phyloP scores from a whole-genome alignment of 306 rosid species.

The Inga laurina region DNA sequence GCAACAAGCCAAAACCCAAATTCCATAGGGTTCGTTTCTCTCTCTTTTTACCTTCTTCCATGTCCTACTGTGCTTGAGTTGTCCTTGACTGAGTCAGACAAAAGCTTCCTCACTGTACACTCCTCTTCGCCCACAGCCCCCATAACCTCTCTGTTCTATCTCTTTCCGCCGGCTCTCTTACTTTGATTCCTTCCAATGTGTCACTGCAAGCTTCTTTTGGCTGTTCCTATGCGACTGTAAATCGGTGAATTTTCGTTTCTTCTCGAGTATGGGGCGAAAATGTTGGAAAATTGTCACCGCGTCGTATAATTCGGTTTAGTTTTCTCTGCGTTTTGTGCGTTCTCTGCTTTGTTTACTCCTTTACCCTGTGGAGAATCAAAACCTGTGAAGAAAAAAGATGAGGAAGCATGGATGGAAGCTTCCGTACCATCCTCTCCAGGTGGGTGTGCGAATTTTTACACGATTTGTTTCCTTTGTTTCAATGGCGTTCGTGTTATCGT shows the following conservation, averaged over 20 bases:
- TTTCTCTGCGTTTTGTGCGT: constrained; percentile 28
- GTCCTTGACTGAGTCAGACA: constrained; percentile 64
- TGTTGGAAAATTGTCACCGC: constrained; percentile 33
- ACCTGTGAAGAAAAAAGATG: constrained; percentile 51
- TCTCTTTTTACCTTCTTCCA: constrained; percentile 36
- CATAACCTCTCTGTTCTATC: constrained; percentile 40
- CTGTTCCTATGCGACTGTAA: constrained; percentile 32
- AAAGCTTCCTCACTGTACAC: constrained; percentile 45
- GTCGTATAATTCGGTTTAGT: constrained; percentile 30
- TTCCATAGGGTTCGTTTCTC: neutral
- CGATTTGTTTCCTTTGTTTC: constrained; percentile 13
- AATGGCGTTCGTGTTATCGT: neutral
- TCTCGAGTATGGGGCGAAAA: constrained; percentile 33
- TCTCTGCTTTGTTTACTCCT: constrained; percentile 15
- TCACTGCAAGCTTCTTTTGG: constrained; percentile 27
- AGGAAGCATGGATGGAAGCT: constrained; percentile 98
- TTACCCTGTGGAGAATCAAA: constrained; percentile 29
- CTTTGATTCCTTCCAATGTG: constrained; percentile 31
- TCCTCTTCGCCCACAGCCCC: constrained; percentile 25
- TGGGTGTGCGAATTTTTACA: constrained; percentile 23
- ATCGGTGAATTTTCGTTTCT: constrained; percentile 41
- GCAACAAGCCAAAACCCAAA: constrained; percentile 29
- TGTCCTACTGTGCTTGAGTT: constrained; percentile 38
- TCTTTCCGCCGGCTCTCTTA: constrained; percentile 48
- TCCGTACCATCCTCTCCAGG: constrained; percentile 99